Conservation (phyloP, 2,329 filamentous ascomycete genomes). For the Dryadomyces quercivorus region DNA sequence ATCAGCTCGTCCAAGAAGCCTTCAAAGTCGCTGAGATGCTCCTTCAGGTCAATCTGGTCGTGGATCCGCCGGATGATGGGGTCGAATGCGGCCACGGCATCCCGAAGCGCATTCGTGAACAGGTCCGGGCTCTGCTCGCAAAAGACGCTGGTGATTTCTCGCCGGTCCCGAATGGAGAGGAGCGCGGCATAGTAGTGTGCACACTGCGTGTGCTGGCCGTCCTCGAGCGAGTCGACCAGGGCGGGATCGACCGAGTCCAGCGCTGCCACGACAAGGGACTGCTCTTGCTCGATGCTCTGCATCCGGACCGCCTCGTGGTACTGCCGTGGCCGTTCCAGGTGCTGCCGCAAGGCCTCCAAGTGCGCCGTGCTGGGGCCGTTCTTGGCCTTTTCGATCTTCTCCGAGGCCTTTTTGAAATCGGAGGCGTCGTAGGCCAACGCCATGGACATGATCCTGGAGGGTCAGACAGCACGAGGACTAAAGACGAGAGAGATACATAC, state of each 20-base stretch:
- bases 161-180: slow-evolving; percentile 62
- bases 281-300: slow-evolving; percentile 34
- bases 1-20: slow-evolving; percentile 61
- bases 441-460: slow-evolving; percentile 54
- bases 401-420: slow-evolving; percentile 54
- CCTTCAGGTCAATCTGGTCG: slow-evolving; percentile 56
- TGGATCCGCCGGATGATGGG: slow-evolving; percentile 64
- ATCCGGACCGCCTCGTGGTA: slow-evolving; percentile 47
- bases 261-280: slow-evolving; percentile 58
- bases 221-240: slow-evolving; percentile 34
- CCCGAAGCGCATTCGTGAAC: slow-evolving; percentile 55
- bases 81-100: slow-evolving; percentile 56
- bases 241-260: slow-evolving; percentile 39
- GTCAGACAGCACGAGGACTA: slow-evolving; percentile 7
- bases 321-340: slow-evolving; percentile 37
- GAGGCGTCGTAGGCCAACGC: slow-evolving; percentile 61
- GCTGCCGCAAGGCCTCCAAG: slow-evolving; percentile 45
- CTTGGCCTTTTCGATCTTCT: slow-evolving; percentile 52
- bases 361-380: slow-evolving; percentile 47
- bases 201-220: slow-evolving; percentile 49
- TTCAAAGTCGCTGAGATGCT: slow-evolving; percentile 55
- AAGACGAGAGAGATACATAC: slow-evolving; percentile 13
- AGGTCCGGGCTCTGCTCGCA: slow-evolving; percentile 60
- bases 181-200: slow-evolving; percentile 59
- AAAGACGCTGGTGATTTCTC: slow-evolving; percentile 52